Evolutionary conservation across 257 asterid species (phyloP).

Genomic region (Salvia miltiorrhiza): DNA sequence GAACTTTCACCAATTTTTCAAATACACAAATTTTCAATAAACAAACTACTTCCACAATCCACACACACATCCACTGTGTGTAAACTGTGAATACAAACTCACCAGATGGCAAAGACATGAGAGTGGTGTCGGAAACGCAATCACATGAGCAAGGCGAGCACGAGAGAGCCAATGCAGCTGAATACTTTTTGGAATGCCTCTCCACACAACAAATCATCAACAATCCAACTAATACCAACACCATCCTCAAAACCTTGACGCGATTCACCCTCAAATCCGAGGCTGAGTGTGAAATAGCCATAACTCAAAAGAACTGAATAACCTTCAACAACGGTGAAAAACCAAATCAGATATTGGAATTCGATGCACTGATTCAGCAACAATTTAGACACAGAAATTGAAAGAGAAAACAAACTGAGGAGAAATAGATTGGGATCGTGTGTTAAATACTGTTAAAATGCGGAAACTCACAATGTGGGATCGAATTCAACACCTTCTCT

Average conservation of each 20-base stretch:
- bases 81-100: neutral
- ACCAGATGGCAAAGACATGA: constrained; percentile 26
- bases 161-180: constrained; percentile 23
- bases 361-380: neutral
- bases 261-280: constrained; percentile 28
- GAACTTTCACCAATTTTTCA: too few species aligned
- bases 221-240: constrained; percentile 29
- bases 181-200: constrained; percentile 27
- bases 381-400: neutral
- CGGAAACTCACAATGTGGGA: constrained; percentile 22
- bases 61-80: neutral
- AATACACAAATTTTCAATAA: too few species aligned
- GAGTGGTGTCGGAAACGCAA: constrained; percentile 23
- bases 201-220: constrained; percentile 27
- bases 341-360: neutral
- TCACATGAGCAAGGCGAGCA: constrained; percentile 31
- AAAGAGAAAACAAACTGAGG: neutral
- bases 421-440: neutral
- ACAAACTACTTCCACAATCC: neutral
- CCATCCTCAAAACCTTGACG: constrained; percentile 28
- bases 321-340: constrained; percentile 9
- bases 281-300: constrained; percentile 21
- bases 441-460: neutral
- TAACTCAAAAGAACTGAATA: constrained; percentile 4
- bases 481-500: constrained; percentile 1